Evolutionary conservation across 495 filamentous ascomycete species (phyloP).

Genomic region (Penicillium simplicissimum): DNA sequence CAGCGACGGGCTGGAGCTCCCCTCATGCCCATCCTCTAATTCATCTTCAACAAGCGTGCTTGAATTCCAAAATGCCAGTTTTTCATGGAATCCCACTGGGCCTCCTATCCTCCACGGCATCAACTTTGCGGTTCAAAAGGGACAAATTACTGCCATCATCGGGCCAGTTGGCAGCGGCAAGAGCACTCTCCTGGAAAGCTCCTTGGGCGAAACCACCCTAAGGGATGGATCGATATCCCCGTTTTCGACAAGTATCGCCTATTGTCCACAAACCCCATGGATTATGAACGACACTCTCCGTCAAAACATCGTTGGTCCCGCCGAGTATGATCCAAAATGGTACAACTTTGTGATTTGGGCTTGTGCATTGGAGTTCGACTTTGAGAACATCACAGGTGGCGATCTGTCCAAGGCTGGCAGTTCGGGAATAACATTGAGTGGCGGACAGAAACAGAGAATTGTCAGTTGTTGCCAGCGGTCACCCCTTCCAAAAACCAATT

Average conservation of each 20-base stretch:
- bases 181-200: conserved; percentile 36
- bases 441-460: conserved; percentile 71
- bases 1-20: not conserved
- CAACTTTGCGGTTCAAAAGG: conserved; percentile 7
- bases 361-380: conserved; percentile 24
- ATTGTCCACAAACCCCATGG: conserved; percentile 46
- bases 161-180: conserved; percentile 46
- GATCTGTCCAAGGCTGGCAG: conserved; percentile 80
- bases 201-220: conserved; percentile 14
- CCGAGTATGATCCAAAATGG: conserved; percentile 29
- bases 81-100: conserved; percentile 6
- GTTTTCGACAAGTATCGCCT: conserved; percentile 24
- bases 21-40: not conserved
- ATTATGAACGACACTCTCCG: conserved; percentile 43
- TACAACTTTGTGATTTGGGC: conserved; percentile 33
- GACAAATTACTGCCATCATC: conserved; percentile 32
- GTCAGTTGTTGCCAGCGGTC: not conserved
- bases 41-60: not conserved
- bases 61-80: conserved; percentile 11
- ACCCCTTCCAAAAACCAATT: no score
- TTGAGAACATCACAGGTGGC: conserved; percentile 47
- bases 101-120: conserved; percentile 2
- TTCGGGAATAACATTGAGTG: conserved; percentile 77
- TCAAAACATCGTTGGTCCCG: conserved; percentile 34
- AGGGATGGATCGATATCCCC: not conserved